These are phyloP conservation scores for Sporothrix curviconia DNA, from an alignment of 2,329 filamentous ascomycete species.

Conservation along the genomic window DNA sequence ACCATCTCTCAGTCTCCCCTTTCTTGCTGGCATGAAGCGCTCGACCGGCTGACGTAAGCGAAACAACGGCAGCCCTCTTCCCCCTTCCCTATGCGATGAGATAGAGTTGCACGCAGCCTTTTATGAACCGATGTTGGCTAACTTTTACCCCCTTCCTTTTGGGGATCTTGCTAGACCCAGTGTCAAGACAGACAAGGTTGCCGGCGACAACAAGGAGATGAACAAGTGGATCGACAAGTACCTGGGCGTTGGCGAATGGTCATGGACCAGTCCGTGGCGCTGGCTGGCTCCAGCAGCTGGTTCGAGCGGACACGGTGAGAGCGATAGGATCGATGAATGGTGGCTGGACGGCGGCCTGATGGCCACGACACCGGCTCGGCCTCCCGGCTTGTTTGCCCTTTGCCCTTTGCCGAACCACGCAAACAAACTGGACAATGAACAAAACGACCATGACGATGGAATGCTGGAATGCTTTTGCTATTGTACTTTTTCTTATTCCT, in stretches of 20 bases:
- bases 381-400: too few species aligned
- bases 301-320: conserved; percentile 78
- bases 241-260: conserved; percentile 92
- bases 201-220: conserved; percentile 71
- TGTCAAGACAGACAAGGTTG: conserved; percentile 78
- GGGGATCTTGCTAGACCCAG: conserved; percentile 55
- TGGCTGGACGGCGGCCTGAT: not conserved
- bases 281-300: conserved; percentile 80
- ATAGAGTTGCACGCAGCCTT: too few species aligned
- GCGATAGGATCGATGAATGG: not conserved
- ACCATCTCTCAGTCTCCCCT: conserved; percentile 64
- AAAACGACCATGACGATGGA: conserved; percentile 9
- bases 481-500: not conserved
- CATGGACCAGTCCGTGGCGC: conserved; percentile 93
- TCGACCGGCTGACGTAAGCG: conserved; percentile 97
- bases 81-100: too few species aligned
- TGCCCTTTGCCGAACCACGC: too few species aligned
- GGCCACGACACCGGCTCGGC: too few species aligned
- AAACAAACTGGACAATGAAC: not conserved
- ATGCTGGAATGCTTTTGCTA: conserved; percentile 6
- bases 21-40: conserved; percentile 93
- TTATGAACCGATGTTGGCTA: conserved; percentile 28
- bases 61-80: conserved; percentile 11
- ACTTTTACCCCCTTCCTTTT: conserved; percentile 31
- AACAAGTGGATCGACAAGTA: conserved; percentile 90